A percentile compares a stretch with the other conserved stretches of the same genome.
phyloP scores from a whole-genome alignment of 306 rosid genomes.

The Inga leiocalycina region DNA sequence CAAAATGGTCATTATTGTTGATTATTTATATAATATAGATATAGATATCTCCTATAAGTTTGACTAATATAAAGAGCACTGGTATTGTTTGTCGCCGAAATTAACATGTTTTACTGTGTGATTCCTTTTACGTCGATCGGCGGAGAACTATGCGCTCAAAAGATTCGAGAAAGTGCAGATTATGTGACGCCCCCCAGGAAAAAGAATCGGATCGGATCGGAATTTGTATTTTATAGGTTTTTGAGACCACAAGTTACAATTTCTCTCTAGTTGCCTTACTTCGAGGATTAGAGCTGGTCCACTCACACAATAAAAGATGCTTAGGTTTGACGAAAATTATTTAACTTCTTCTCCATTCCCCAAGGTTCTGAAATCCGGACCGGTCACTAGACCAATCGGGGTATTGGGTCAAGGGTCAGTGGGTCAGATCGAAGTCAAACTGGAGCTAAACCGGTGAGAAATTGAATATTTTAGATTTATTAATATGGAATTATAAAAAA shows the following conservation, averaged over 20 bases:
- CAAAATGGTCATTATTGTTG: neutral
- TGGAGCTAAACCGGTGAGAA: too few relatives aligned
- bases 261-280: neutral
- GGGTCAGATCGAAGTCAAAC: too few relatives aligned
- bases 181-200: conserved; percentile 32
- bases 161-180: conserved; percentile 51
- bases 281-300: neutral
- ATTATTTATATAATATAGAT: conserved; percentile 11
- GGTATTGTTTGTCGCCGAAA: conserved; percentile 14
- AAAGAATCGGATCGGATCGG: neutral
- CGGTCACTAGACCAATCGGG: too few relatives aligned
- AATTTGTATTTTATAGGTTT: neutral
- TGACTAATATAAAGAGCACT: conserved; percentile 36
- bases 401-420: too few relatives aligned
- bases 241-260: neutral
- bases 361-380: too few relatives aligned
- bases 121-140: neutral
- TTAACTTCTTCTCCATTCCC: neutral
- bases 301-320: neutral
- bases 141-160: conserved; percentile 5
- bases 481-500: too few relatives aligned
- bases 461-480: too few relatives aligned
- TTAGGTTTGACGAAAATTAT: neutral
- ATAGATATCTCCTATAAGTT: conserved; percentile 9
- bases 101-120: neutral